Base-by-base conservation (phyloP, 371 early-diverging fungal species). In the Mitosporidium daphniae region DNA sequence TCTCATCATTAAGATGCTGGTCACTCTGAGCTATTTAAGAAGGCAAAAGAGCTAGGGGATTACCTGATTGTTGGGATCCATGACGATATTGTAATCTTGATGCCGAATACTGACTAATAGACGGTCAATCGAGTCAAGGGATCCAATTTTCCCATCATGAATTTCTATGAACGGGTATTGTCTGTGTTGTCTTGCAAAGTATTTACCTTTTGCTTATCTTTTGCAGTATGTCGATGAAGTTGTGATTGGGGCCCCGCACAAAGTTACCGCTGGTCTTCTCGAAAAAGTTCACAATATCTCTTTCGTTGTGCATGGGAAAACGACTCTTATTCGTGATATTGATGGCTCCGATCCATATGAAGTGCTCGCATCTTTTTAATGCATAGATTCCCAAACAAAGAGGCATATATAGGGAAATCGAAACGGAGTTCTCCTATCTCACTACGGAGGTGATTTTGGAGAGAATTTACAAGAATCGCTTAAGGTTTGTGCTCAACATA, bases 61-160 rank as follows among this genome's bases (percentile, higher is more conserved):
- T 77, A 62, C 32, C 42, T 91, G 27, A 47, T 91, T 10, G 84
- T 77, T 6, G 91, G 91, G 17, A 53, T 91, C 9, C 75, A 75
- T 38, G 69, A 70, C 34, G 80, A 82, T 47, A 57, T 54, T 38
- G 53, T 50, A 44, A 37, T 25, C 16, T 3, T 15, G 20, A 22
- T 21, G 11, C 18, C 23, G n/a, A 32, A 29, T 22, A 13, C 14
- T 31, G 17, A 2, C 17, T 14, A 0, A 33, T 40, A 59, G 53
- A 59, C 62, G 3, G 72, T 74, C 20, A 71, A 73, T 39, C 53
- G 54, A n/a, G 52, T 67, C 40, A 67, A 68, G 42, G 72, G 71
- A 9, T 44, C 53, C 23, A 70, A 70, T 35, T 70, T 61, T 43
- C 77, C 77, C 6, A 53, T 80, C 31, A 72, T 80, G 78, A 77